Conservation (phyloP, 2,329 filamentous ascomycete species). For the Clarireedia sp. region DNA sequence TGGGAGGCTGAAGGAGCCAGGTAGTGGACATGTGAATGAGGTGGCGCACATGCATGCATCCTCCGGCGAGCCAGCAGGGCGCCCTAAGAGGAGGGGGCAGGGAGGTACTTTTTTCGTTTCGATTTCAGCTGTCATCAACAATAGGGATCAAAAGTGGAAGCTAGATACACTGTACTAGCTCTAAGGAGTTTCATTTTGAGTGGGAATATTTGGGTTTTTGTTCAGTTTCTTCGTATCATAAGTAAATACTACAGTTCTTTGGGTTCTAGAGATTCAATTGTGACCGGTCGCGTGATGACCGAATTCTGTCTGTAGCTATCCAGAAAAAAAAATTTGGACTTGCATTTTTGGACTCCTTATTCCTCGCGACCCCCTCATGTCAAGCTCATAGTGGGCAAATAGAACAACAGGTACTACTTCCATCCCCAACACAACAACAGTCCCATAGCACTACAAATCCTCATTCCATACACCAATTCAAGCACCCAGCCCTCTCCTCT, state of each 20-base stretch:
- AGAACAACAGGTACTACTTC: neutral
- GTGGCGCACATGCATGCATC: no score
- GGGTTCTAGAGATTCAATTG: neutral
- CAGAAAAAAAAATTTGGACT: no score
- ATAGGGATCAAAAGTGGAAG: neutral
- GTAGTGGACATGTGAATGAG: no score
- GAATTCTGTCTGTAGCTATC: no score
- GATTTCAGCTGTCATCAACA: neutral
- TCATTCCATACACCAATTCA: slow-evolving; percentile 8
- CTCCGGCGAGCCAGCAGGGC: neutral
- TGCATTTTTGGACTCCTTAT: no score
- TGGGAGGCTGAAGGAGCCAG: no score
- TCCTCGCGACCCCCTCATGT: no score
- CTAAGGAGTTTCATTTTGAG: neutral
- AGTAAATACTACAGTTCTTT: neutral
- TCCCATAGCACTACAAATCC: neutral
- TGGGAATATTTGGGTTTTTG: neutral
- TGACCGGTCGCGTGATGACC: no score
- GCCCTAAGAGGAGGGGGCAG: neutral
- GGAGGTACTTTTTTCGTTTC: neutral
- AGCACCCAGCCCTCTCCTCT: slow-evolving; percentile 31
- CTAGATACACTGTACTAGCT: neutral
- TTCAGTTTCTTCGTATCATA: neutral
- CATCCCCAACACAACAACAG: neutral
- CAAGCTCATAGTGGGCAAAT: no score